A percentile compares a stretch with the other conserved stretches of the same genome.
phyloP scores from a whole-genome alignment of 2,329 filamentous ascomycete species.

The Aureobasidium mangrovei region DNA sequence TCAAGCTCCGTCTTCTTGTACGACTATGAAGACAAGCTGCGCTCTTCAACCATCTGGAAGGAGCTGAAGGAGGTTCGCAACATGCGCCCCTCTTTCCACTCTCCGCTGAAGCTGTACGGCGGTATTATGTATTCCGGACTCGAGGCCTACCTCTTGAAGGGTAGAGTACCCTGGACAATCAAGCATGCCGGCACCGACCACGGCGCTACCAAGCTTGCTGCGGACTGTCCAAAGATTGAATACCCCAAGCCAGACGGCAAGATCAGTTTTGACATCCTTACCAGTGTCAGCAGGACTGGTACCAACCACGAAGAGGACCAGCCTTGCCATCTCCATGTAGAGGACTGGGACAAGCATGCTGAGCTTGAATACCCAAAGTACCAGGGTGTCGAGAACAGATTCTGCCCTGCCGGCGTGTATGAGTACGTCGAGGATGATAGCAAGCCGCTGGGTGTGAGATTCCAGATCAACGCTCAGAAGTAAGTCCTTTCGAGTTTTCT shows the following conservation, averaged over 20 bases:
- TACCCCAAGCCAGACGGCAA: conserved; percentile 95
- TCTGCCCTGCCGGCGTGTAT: conserved; percentile 95
- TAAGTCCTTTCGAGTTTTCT: conserved; percentile 43
- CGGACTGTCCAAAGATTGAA: conserved; percentile 77
- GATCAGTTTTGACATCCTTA: conserved; percentile 92
- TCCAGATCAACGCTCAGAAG: conserved; percentile 98
- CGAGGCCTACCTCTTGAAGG: conserved; percentile 80
- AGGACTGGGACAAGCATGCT: conserved; percentile 89
- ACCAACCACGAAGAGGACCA: conserved; percentile 99
- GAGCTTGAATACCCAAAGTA: conserved; percentile 74
- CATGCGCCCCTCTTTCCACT: conserved; percentile 93
- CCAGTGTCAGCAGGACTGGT: conserved; percentile 86
- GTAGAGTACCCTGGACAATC: conserved; percentile 82
- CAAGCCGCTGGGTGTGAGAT: conserved; percentile 80
- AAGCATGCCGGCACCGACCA: conserved; percentile 74
- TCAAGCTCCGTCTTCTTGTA: conserved; percentile 78
- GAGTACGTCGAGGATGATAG: conserved; percentile 91
- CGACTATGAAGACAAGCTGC: conserved; percentile 84
- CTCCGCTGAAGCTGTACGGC: conserved; percentile 75
- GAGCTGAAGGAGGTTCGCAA: conserved; percentile 94
- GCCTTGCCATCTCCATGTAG: conserved; percentile 88
- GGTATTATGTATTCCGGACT: conserved; percentile 88
- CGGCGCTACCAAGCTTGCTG: conserved; percentile 68
- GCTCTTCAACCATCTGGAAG: conserved; percentile 82
- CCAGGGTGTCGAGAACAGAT: conserved; percentile 89